Percentiles rank a stretch among this genome's conserved stretches.
Evolutionary conservation across 345 rosid species (phyloP).

Genomic region (Pugionium cornutum): DNA sequence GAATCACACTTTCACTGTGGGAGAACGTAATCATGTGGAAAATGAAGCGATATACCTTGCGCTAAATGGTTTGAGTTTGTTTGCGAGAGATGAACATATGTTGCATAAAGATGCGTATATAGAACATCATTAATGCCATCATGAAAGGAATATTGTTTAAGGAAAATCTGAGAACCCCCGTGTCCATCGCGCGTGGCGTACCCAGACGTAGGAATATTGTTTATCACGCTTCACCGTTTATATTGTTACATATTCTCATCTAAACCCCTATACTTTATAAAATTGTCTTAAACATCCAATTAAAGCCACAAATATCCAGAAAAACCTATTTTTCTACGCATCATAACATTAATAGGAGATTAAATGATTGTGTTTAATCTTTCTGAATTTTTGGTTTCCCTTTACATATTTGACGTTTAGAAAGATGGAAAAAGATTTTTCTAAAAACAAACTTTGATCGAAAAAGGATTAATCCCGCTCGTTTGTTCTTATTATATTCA

Average conservation of each 20-base stretch:
- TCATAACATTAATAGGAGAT: too few species aligned
- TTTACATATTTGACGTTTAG: too few species aligned
- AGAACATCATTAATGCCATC: background rate
- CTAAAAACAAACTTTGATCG: too few species aligned
- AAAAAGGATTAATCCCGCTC: too few species aligned
- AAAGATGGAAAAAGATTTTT: too few species aligned
- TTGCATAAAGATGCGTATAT: constrained; percentile 5
- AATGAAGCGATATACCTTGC: constrained; percentile 33
- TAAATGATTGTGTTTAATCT: too few species aligned
- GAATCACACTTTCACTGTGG: constrained; percentile 51
- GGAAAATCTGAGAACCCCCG: background rate
- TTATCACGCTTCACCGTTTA: background rate
- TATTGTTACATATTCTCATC: background rate
- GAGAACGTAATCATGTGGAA: constrained; percentile 46
- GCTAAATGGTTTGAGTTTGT: constrained; percentile 47
- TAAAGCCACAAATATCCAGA: too few species aligned
- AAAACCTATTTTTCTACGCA: too few species aligned
- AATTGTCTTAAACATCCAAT: too few species aligned
- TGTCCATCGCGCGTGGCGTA: constrained; percentile 29
- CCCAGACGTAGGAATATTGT: constrained; percentile 29
- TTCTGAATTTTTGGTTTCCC: too few species aligned
- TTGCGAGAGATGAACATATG: constrained; percentile 40
- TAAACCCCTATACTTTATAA: background rate
- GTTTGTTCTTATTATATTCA: too few species aligned
- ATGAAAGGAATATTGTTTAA: too few species aligned